phyloP scores from a whole-genome alignment of 192 early-diverging fungal species.

The Entophlyctis helioformis region DNA sequence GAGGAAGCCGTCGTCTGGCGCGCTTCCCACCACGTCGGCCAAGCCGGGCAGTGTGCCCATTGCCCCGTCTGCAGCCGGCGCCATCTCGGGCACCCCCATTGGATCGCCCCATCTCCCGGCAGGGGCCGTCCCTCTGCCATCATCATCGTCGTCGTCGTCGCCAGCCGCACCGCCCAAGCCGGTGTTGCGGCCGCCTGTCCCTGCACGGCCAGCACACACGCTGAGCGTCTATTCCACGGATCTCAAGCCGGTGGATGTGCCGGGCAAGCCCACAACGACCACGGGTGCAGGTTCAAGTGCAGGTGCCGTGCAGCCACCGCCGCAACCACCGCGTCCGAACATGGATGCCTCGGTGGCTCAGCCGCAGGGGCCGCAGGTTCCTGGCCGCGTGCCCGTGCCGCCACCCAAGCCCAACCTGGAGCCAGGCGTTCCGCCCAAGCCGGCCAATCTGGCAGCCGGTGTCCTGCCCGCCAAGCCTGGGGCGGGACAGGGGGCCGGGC shows the following conservation, averaged over 20 bases:
- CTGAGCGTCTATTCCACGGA: conserved; percentile 44
- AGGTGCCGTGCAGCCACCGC: conserved; percentile 3
- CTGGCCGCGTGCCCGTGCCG: conserved; percentile 1
- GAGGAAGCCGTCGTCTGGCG: too few relatives aligned
- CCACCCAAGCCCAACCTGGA: conserved; percentile 16
- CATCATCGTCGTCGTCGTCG: too few relatives aligned
- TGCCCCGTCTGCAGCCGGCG: too few relatives aligned
- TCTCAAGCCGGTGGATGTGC: conserved; percentile 18
- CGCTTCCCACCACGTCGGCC: too few relatives aligned
- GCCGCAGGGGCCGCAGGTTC: neutral
- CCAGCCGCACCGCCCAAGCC: conserved; percentile 7
- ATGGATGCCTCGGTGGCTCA: neutral
- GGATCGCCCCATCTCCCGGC: too few relatives aligned
- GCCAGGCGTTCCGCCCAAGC: neutral
- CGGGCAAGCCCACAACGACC: conserved; percentile 2
- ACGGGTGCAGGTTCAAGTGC: conserved; percentile 15
- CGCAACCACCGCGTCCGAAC: neutral
- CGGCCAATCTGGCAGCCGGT: neutral
- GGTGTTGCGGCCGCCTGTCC: conserved; percentile 19
- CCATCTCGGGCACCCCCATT: too few relatives aligned
- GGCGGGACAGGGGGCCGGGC: neutral
- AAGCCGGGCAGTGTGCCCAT: too few relatives aligned
- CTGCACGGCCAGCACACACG: conserved; percentile 40
- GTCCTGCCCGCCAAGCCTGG: neutral
- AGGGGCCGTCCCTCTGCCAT: too few relatives aligned